A percentile compares a stretch with the other conserved stretches of the same genome.
Conservation (phyloP, 495 filamentous ascomycete genomes). For the Immersiella caudata region DNA sequence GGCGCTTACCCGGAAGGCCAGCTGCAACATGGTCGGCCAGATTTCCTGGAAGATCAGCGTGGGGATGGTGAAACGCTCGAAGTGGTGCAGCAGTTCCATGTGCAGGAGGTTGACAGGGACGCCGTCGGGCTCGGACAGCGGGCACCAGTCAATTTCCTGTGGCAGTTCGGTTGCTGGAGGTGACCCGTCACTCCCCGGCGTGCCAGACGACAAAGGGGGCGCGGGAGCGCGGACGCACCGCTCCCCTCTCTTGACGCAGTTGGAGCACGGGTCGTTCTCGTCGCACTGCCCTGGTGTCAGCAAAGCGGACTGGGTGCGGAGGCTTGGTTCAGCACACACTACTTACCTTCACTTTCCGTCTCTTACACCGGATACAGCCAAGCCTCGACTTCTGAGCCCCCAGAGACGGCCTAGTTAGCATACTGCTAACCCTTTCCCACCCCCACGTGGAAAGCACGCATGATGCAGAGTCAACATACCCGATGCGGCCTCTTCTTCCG, state of each 20-base stretch:
- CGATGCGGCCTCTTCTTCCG: constrained; percentile 32
- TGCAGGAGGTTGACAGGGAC: constrained; percentile 32
- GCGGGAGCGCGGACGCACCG: constrained; percentile 25
- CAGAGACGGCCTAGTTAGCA: neutral
- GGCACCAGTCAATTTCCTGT: constrained; percentile 15
- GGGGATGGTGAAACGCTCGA: constrained; percentile 27
- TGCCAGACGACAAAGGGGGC: neutral
- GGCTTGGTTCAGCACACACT: neutral
- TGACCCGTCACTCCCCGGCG: neutral
- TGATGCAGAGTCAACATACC: constrained; percentile 21
- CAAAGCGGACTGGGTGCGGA: neutral
- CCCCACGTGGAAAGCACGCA: neutral
- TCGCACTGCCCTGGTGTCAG: constrained; percentile 25
- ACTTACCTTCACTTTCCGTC: constrained; percentile 34
- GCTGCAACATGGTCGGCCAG: constrained; percentile 34
- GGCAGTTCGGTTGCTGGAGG: neutral
- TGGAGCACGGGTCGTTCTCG: constrained; percentile 29
- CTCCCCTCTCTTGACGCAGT: constrained; percentile 34
- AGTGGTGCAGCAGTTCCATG: constrained; percentile 37
- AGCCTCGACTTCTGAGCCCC: constrained; percentile 30
- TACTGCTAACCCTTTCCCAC: neutral
- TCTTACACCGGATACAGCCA: constrained; percentile 31
- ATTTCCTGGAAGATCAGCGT: constrained; percentile 33
- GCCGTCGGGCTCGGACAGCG: constrained; percentile 14
- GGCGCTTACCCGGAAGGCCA: constrained; percentile 25